Evolutionary conservation across 352 stramenopile species (phyloP).

Genomic region (Phytophthora capsici): DNA sequence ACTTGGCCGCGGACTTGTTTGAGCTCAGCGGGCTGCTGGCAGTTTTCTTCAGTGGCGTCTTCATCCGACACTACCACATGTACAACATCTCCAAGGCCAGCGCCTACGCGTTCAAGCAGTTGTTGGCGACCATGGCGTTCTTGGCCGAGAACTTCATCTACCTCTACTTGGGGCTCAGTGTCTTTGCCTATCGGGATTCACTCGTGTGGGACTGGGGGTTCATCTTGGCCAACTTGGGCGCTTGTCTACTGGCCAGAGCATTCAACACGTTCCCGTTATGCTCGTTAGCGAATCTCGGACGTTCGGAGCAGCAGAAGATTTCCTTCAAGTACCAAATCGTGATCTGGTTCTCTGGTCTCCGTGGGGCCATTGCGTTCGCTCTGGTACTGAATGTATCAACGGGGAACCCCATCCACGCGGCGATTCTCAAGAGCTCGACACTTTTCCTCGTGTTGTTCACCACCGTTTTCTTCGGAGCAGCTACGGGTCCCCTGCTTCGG

Average conservation of each 20-base stretch:
- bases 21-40: slow-evolving; percentile 88
- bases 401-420: slow-evolving; percentile 46
- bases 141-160: slow-evolving; percentile 81
- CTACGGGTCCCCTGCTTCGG: slow-evolving; percentile 51
- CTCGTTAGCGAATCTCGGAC: slow-evolving; percentile 53
- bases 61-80: slow-evolving; percentile 81
- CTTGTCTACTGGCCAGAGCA: slow-evolving; percentile 56
- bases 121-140: slow-evolving; percentile 68
- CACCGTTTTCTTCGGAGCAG: slow-evolving; percentile 62
- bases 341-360: slow-evolving; percentile 94
- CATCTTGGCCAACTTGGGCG: slow-evolving; percentile 52
- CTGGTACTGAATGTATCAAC: slow-evolving; percentile 79
- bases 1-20: slow-evolving; percentile 69
- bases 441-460: slow-evolving; percentile 75
- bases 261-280: slow-evolving; percentile 84
- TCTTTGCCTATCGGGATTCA: slow-evolving; percentile 63
- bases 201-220: slow-evolving; percentile 81
- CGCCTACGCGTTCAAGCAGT: slow-evolving; percentile 62
- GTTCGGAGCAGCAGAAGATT: slow-evolving; percentile 49
- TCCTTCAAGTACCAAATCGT: slow-evolving; percentile 75
- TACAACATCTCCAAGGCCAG: slow-evolving; percentile 71
- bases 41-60: slow-evolving; percentile 92
- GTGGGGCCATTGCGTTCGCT: slow-evolving; percentile 93
- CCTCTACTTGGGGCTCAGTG: slow-evolving; percentile 73
- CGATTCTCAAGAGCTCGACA: slow-evolving; percentile 69